These are phyloP conservation scores for Epithele typhae DNA, from an alignment of 768 basidiomycete genomes.

Conservation along the genomic window DNA sequence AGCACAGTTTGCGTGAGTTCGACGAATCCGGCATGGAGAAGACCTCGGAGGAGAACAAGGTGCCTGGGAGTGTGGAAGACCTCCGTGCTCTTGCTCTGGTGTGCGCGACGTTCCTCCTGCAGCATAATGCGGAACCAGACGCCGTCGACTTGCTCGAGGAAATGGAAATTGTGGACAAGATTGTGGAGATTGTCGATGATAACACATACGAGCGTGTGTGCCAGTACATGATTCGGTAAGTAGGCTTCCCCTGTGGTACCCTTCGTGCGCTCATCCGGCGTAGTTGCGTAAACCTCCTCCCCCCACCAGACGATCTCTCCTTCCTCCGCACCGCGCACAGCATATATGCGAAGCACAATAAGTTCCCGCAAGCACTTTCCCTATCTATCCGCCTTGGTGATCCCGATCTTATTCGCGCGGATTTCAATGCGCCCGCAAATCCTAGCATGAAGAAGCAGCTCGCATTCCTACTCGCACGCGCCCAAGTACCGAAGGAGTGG, in stretches of 20 bases:
- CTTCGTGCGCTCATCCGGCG: no score
- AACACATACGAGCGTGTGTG: slow-evolving; percentile 90
- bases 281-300: slow-evolving; percentile 85
- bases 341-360: slow-evolving; percentile 83
- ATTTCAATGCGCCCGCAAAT: slow-evolving; percentile 88
- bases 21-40: slow-evolving; percentile 31
- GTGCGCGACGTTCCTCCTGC: slow-evolving; percentile 85
- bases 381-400: slow-evolving; percentile 85
- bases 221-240: slow-evolving; percentile 91
- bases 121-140: slow-evolving; percentile 96
- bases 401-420: slow-evolving; percentile 71
- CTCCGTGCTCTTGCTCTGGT: slow-evolving; percentile 73
- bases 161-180: slow-evolving; percentile 80
- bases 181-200: slow-evolving; percentile 75
- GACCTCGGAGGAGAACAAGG: slow-evolving; percentile 23
- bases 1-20: slow-evolving; percentile 71
- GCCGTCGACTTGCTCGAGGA: slow-evolving; percentile 95
- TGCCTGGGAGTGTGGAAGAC: slow-evolving; percentile 64
- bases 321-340: slow-evolving; percentile 87
- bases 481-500: slow-evolving; percentile 90
- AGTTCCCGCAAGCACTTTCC: slow-evolving; percentile 87
- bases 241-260: slow-evolving; percentile 7
- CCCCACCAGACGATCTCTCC: slow-evolving; percentile 86
- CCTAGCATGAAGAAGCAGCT: slow-evolving; percentile 96
- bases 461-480: slow-evolving; percentile 88